Evolutionary conservation across 192 early-diverging fungal species (phyloP).

Genomic region (Mortierella antarctica): DNA sequence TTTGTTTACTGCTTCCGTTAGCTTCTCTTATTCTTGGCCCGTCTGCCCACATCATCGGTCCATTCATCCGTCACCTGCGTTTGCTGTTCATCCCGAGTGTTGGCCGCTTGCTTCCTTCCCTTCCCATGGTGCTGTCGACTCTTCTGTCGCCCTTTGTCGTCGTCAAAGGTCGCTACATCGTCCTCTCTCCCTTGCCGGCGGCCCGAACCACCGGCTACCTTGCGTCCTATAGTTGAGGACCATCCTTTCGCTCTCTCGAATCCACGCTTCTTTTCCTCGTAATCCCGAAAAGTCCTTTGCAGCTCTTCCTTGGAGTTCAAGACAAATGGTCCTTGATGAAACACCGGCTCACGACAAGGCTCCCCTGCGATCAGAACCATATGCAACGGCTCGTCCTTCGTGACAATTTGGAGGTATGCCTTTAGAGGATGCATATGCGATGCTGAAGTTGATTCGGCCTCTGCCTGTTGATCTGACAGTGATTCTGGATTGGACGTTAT

Average conservation of each 20-base stretch:
- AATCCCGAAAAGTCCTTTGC: slow-evolving; percentile 64
- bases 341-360: slow-evolving; percentile 52
- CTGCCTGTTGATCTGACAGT: slow-evolving; percentile 6
- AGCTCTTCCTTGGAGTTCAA: slow-evolving; percentile 70
- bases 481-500: slow-evolving; percentile 52
- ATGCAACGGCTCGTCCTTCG: background rate
- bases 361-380: slow-evolving; percentile 9
- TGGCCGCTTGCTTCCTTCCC: too few relatives aligned
- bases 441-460: background rate
- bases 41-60: too few relatives aligned
- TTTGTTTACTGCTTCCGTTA: too few relatives aligned
- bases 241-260: slow-evolving; percentile 70
- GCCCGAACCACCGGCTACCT: background rate
- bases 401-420: background rate
- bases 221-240: slow-evolving; percentile 48
- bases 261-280: slow-evolving; percentile 67
- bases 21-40: too few relatives aligned
- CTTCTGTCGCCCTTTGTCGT: too few relatives aligned
- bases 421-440: background rate
- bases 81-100: too few relatives aligned
- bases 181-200: too few relatives aligned
- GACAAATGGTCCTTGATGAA: slow-evolving; percentile 70
- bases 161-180: too few relatives aligned
- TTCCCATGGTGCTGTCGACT: too few relatives aligned
- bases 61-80: too few relatives aligned